Evolutionary conservation across 108 stramenopile genomes (phyloP).

Genomic region (Cyclotella kingstonii): DNA sequence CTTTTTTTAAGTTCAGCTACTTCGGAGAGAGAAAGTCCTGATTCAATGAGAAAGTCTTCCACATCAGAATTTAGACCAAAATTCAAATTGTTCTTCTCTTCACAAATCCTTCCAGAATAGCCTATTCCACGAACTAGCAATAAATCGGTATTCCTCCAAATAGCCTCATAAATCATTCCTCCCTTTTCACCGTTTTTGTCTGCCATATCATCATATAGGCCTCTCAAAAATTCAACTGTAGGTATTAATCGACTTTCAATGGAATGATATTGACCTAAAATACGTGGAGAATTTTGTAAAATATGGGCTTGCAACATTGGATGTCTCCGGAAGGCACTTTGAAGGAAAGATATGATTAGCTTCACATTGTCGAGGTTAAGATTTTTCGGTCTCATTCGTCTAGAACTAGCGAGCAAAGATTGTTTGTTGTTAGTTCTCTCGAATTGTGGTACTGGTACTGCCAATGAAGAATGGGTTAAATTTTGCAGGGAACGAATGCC

Average conservation of each 20-base stretch:
- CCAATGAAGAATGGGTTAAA: neutral
- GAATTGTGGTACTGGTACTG: no score
- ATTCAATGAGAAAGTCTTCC: slow-evolving; percentile 46
- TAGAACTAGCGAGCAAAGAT: neutral
- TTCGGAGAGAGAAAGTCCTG: slow-evolving; percentile 31
- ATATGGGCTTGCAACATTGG: slow-evolving; percentile 37
- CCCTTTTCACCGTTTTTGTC: slow-evolving; percentile 18
- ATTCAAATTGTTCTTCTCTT: slow-evolving; percentile 2
- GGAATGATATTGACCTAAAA: slow-evolving; percentile 54
- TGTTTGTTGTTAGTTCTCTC: neutral
- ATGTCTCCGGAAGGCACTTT: slow-evolving; percentile 32
- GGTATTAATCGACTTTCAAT: slow-evolving; percentile 57
- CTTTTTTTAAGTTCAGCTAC: slow-evolving; percentile 49
- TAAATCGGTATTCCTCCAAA: slow-evolving; percentile 68
- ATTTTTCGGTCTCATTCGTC: slow-evolving; percentile 5
- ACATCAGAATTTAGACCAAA: slow-evolving; percentile 14
- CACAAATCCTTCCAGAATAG: slow-evolving; percentile 30
- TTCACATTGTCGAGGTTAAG: slow-evolving; percentile 42
- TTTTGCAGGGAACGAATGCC: neutral
- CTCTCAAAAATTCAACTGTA: slow-evolving; percentile 65
- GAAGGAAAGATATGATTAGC: slow-evolving; percentile 61
- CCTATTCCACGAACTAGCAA: slow-evolving; percentile 67
- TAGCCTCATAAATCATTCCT: slow-evolving; percentile 59
- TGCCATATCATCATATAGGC: slow-evolving; percentile 53
- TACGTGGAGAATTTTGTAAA: slow-evolving; percentile 62